phyloP scores from a whole-genome alignment of 345 rosid species.

The Garcia nutans region DNA sequence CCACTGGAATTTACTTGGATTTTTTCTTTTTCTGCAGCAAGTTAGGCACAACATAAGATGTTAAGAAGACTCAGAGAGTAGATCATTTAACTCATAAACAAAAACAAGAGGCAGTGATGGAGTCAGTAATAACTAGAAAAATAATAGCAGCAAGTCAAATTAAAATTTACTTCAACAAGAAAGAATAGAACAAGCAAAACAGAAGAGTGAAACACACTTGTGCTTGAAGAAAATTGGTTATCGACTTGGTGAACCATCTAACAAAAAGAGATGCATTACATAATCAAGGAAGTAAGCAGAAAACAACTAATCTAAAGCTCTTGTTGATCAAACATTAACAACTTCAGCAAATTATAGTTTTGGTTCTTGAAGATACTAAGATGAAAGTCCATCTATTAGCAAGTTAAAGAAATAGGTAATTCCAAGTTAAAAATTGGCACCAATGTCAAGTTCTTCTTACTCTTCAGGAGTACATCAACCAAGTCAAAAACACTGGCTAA shows the following conservation, averaged over 20 bases:
- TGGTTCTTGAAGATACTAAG: too few species aligned
- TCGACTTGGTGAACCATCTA: background rate
- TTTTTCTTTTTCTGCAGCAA: conserved; percentile 1
- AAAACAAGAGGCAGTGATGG: background rate
- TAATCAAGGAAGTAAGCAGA: background rate
- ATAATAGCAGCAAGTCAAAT: background rate
- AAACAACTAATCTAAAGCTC: background rate
- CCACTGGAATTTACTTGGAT: background rate
- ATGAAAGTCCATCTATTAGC: too few species aligned
- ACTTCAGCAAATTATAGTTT: background rate
- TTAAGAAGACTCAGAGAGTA: background rate
- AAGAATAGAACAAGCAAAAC: background rate
- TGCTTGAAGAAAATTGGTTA: background rate
- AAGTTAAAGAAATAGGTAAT: background rate
- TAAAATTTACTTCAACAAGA: too few species aligned
- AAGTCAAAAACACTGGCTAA: background rate
- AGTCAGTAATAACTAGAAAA: background rate
- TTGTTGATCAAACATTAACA: background rate
- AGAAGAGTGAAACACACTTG: background rate
- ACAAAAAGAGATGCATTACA: background rate
- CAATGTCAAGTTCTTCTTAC: background rate
- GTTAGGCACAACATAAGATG: background rate
- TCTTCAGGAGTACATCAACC: background rate
- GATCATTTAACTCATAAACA: background rate
- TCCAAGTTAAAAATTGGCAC: background rate